Percentiles rank a stretch among this genome's conserved stretches.
Conservation (phyloP, 352 stramenopile species). For the Globisporangium acanthophoron region DNA sequence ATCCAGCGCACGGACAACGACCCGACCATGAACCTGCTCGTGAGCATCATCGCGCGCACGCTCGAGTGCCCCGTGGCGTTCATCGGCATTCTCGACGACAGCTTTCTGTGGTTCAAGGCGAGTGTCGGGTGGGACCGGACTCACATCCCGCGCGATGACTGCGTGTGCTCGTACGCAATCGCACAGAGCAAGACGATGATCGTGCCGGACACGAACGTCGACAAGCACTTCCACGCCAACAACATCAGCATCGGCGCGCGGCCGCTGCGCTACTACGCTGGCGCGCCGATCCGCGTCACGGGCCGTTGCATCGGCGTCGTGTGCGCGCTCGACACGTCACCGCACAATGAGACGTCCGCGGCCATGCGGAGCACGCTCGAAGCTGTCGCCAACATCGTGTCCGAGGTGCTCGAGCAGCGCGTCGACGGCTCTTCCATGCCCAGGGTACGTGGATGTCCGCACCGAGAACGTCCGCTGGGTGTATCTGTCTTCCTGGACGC, state of each 20-base stretch:
- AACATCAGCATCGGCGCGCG: constrained; percentile 30
- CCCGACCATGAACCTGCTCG: constrained; percentile 67
- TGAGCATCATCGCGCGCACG: constrained; percentile 62
- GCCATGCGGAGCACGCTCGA: constrained; percentile 70
- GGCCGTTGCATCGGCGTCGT: constrained; percentile 63
- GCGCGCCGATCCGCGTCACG: constrained; percentile 47
- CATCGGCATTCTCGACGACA: constrained; percentile 60
- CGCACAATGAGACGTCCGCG: constrained; percentile 40
- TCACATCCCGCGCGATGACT: constrained; percentile 52
- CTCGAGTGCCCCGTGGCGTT: constrained; percentile 62
- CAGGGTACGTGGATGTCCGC: constrained; percentile 7
- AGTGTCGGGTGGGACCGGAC: constrained; percentile 54
- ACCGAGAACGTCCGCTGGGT: too few relatives aligned
- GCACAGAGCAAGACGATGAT: constrained; percentile 47
- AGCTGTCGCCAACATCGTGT: constrained; percentile 75
- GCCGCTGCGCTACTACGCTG: constrained; percentile 62
- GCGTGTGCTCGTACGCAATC: constrained; percentile 42
- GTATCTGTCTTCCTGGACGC: not conserved
- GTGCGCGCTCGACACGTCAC: constrained; percentile 48
- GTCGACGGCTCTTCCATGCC: constrained; percentile 17
- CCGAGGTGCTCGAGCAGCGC: constrained; percentile 73
- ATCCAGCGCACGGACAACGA: constrained; percentile 50
- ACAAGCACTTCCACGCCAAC: constrained; percentile 68
- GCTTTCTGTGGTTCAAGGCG: constrained; percentile 57
- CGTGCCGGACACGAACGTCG: constrained; percentile 50